Evolutionary conservation across 73 alveolate species (phyloP), one percentile per base, ranked within the genome.

Genomic region (Paramecium tetraurelia): DNA sequence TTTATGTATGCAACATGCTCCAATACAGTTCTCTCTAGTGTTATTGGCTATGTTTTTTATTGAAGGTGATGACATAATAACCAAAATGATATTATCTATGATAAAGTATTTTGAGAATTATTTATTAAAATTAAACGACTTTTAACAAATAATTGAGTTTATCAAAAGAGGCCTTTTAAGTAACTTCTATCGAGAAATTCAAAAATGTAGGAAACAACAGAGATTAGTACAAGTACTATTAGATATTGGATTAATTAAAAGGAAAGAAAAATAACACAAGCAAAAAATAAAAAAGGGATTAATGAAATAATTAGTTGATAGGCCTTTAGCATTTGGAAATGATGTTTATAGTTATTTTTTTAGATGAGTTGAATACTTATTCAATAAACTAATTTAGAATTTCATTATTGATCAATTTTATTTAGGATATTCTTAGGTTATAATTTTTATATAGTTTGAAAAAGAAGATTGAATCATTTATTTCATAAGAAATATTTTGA

Each of bases 271-370:
- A 33, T 12, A 63, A 5, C 27, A 63, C 10, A 63, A 27, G 4
- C 16, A 63, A 31, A 63, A 63, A 63, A 63, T 21, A 63, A 31
- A 63, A 24, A 63, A 63, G 14, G 44, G 48, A 63, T 63, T 27
- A 11, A 27, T 63, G 48, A 63, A 33, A 63, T 31, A 33, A 63
- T 12, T 27, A 63, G 31, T 63, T 63, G 46, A 10, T 27, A 63
- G 12, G 16, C 53, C 50, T 27, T 63, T 27, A 31, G 16, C 80
- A 8, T 24, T 59, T 20, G 44, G 48, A 63, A 31, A 11, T 63
- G 84, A 63, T 63, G 84, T 63, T 31, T 63, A 63, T 63, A 63
- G 84, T 63, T 63, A 63, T 63, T 63, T 63, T 63, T 63, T 63
- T 33, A 63, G 46, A 63, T 63, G 84, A 63, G 4, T 53, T 53